Conservation (phyloP, 2,329 filamentous ascomycete species). For the Pyricularia grisea region DNA sequence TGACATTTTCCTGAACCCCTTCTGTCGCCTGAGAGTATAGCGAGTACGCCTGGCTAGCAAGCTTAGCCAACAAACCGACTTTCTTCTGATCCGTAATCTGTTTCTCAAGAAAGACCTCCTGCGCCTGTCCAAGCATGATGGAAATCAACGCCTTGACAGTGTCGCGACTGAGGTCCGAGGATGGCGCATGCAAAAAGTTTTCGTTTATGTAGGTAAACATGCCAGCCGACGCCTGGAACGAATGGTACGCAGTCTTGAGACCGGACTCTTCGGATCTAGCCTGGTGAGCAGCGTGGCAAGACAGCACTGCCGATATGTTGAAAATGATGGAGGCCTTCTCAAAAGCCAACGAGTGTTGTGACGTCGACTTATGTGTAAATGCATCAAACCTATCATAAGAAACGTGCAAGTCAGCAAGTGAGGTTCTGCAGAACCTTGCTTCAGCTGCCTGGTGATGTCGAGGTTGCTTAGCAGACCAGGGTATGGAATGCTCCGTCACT, state of each 20-base stretch:
- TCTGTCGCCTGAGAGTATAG: slow-evolving; percentile 83
- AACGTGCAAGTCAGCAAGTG: background rate
- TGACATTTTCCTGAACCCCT: slow-evolving; percentile 86
- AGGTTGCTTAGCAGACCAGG: background rate
- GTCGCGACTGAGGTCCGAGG: slow-evolving; percentile 88
- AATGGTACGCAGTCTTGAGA: slow-evolving; percentile 94
- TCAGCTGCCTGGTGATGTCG: background rate
- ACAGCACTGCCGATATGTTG: slow-evolving; percentile 95
- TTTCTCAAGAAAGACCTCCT: slow-evolving; percentile 96
- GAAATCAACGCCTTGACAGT: slow-evolving; percentile 92
- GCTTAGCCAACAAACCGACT: slow-evolving; percentile 79
- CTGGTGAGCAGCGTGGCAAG: slow-evolving; percentile 89
- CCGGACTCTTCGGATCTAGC: slow-evolving; percentile 86
- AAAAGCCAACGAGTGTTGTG: slow-evolving; percentile 92
- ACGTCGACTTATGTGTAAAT: slow-evolving; percentile 97
- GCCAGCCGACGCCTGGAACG: slow-evolving; percentile 93
- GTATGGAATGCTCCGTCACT: slow-evolving; percentile 9
- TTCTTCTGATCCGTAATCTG: slow-evolving; percentile 92
- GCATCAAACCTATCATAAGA: slow-evolving; percentile 72
- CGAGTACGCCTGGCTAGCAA: slow-evolving; percentile 83
- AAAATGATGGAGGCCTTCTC: slow-evolving; percentile 99
- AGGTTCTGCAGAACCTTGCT: background rate
- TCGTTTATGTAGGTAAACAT: slow-evolving; percentile 99
- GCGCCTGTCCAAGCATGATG: slow-evolving; percentile 88
- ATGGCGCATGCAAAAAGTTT: slow-evolving; percentile 95